Evolutionary conservation across 768 basidiomycete genomes (phyloP).

Genomic region (Imleria badia): DNA sequence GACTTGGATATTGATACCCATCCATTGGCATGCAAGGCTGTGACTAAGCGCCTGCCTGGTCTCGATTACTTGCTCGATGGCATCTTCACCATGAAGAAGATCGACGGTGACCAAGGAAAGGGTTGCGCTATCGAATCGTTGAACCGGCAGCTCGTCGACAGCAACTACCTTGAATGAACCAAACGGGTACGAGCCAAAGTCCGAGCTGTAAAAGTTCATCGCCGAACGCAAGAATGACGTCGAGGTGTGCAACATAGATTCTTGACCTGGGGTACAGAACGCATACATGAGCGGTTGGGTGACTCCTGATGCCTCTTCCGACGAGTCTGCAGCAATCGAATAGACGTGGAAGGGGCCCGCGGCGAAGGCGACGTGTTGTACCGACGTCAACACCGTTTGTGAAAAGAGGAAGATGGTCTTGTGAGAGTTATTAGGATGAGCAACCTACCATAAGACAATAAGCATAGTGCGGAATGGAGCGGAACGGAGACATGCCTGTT

Average conservation of each 20-base stretch:
- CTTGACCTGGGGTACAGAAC: conserved; percentile 90
- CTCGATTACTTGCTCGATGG: conserved; percentile 92
- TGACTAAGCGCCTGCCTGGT: conserved; percentile 84
- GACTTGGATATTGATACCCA: conserved; percentile 93
- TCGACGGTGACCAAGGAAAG: conserved; percentile 78
- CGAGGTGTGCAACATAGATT: conserved; percentile 65
- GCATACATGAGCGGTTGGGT: conserved; percentile 81
- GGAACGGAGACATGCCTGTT: conserved; percentile 62
- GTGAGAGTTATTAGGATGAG: conserved; percentile 89
- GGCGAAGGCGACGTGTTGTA: conserved; percentile 96
- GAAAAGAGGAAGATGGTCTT: conserved; percentile 95
- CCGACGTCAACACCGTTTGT: conserved; percentile 82
- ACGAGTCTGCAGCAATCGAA: conserved; percentile 61
- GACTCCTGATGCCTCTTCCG: conserved; percentile 61
- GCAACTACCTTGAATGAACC: conserved; percentile 93
- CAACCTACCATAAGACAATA: conserved; percentile 52
- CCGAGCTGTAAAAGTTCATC: conserved; percentile 89
- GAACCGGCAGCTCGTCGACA: conserved; percentile 82
- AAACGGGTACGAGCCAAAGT: conserved; percentile 96
- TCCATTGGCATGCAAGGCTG: conserved; percentile 93
- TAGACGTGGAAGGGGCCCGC: conserved; percentile 90
- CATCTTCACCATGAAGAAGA: conserved; percentile 81
- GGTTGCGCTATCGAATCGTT: conserved; percentile 83
- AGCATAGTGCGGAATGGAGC: conserved; percentile 1
- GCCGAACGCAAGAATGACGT: conserved; percentile 79